Evolutionary conservation across 2,329 filamentous ascomycete genomes (phyloP).

Genomic region (Ciborinia camelliae): DNA sequence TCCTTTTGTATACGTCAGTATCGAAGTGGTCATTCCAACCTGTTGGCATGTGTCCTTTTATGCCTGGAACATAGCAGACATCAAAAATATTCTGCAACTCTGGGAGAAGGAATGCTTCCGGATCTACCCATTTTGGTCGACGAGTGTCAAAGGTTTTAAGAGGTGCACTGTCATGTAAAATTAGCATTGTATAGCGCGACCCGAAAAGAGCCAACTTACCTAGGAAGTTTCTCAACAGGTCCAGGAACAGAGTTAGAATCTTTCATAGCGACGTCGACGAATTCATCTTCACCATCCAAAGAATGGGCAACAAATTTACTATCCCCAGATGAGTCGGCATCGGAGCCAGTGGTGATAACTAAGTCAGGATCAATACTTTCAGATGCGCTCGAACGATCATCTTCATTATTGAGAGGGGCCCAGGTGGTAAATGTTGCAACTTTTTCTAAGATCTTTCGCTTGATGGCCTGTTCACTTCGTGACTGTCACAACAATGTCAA

Average conservation of each 20-base stretch:
- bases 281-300: slow-evolving; percentile 82
- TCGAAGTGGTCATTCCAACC: slow-evolving; percentile 65
- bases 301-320: slow-evolving; percentile 72
- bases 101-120: slow-evolving; percentile 56
- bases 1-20: slow-evolving; percentile 50
- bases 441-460: slow-evolving; percentile 75
- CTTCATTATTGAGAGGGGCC: slow-evolving; percentile 50
- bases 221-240: slow-evolving; percentile 13
- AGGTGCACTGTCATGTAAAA: slow-evolving; percentile 16
- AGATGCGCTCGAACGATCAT: slow-evolving; percentile 43
- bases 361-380: slow-evolving; percentile 65
- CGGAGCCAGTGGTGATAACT: slow-evolving; percentile 60
- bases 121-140: slow-evolving; percentile 53
- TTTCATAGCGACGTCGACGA: slow-evolving; percentile 86
- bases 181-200: background rate
- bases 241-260: slow-evolving; percentile 45
- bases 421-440: slow-evolving; percentile 74
- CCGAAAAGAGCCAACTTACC: background rate
- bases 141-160: slow-evolving; percentile 29
- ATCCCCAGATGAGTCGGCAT: slow-evolving; percentile 65
- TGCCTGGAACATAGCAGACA: slow-evolving; percentile 60
- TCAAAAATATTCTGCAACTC: slow-evolving; percentile 72
- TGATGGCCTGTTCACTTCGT: slow-evolving; percentile 63
- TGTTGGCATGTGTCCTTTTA: slow-evolving; percentile 61
- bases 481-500: slow-evolving; percentile 40